Evolutionary conservation across 345 rosid species (phyloP), one percentile per base, ranked within the genome.

Genomic region (Syzygium aqueum): DNA sequence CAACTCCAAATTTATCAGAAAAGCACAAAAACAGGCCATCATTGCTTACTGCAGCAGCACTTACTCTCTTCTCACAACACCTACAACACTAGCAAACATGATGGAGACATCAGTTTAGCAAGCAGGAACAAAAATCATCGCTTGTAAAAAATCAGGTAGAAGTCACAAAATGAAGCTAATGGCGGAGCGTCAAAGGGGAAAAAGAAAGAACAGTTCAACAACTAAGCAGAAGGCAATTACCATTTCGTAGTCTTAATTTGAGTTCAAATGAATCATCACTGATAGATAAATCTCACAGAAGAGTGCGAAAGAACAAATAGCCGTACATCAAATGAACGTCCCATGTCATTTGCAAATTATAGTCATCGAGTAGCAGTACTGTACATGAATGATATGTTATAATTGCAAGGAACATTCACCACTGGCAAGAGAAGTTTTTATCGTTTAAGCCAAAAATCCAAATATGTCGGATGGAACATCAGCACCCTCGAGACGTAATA

Each of bases 1-100:
- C 96, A 90, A 94, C 97, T 92, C 99, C 99, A 91, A 97, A 97
- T 91, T 96, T 96, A 88, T 97, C 99, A 85, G 98, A 96, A 90
- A 93, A 97, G 87, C 98, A 96, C 87, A 93, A 95, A 92, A 93
- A 86, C 65, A 84, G 89, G 33, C 93, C 96, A 88, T 95, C 93
- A 50, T 91, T 87, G 90, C 95, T 94, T 87, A 96, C 86, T 65
- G 98, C 94, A 89, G 95, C 92, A 7, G 99, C 97, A 37, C 90
- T 95, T 88, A 94, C 98, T 95, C 97, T 94, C 94, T 97, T 97
- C 90, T 97, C 99, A 73, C 97, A 94, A 40, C 84, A 92, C 87
- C 99, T 94, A 93, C 85, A 59, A 85, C 61, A 53, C 15, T 14
- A 15, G 19, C 17, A 52, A 51, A 51, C 53, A 14, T 51, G 53